These are phyloP conservation scores for Gaertneriomyces sp. DNA, from an alignment of 192 early-diverging fungal genomes.

Conservation along the genomic window DNA sequence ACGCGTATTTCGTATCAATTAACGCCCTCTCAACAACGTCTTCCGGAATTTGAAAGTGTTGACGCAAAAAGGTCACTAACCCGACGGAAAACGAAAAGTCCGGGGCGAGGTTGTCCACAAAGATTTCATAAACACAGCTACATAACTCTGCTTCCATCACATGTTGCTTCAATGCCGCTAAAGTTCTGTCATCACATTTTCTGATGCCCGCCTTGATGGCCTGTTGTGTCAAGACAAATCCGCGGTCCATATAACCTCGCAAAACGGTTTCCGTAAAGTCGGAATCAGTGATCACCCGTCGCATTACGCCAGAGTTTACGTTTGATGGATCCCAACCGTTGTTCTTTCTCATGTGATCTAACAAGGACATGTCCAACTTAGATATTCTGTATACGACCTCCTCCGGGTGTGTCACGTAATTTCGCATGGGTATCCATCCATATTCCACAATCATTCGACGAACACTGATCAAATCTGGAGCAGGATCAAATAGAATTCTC, in stretches of 20 bases:
- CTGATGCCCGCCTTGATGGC: constrained; percentile 14
- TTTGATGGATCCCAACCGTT: constrained; percentile 10
- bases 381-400: constrained; percentile 16
- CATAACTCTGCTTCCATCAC: neutral
- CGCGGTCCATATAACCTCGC: constrained; percentile 12
- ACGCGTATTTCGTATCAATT: neutral
- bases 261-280: constrained; percentile 3
- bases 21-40: constrained; percentile 4
- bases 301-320: constrained; percentile 21
- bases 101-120: constrained; percentile 24
- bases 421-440: neutral
- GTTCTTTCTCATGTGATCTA: constrained; percentile 11
- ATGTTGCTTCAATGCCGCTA: constrained; percentile 8
- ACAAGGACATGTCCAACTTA: constrained; percentile 13
- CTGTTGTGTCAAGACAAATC: constrained; percentile 12
- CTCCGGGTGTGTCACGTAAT: constrained; percentile 4
- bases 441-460: constrained; percentile 6
- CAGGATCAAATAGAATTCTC: neutral
- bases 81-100: constrained; percentile 16
- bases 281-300: constrained; percentile 1
- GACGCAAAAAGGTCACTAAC: constrained; percentile 13
- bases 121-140: constrained; percentile 3
- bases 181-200: constrained; percentile 7
- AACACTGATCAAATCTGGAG: neutral
- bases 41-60: constrained; percentile 19